Base-by-base conservation (phyloP, 2,329 filamentous ascomycete genomes). In the Trichoderma brevicompactum region DNA sequence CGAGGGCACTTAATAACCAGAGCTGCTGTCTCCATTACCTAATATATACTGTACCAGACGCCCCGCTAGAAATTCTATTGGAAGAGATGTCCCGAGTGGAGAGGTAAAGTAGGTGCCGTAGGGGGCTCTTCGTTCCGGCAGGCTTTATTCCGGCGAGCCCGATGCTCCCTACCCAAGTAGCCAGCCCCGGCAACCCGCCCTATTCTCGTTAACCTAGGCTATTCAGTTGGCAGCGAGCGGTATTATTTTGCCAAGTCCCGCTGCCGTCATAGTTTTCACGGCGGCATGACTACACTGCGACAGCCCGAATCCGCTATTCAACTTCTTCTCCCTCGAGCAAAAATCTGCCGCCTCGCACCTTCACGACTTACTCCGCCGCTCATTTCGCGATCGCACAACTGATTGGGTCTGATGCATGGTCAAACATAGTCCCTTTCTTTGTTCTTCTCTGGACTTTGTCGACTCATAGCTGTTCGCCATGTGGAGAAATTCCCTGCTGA, bases 351-450 rank as follows among this genome's bases (percentile, higher is more conserved):
- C 43, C n/a, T 49, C 61, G 5, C 50, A 44, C 7, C 52, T 9
- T 63, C 62, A 44, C 63, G 80, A 82, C 80, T 80, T 80, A 81
- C 79, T 82, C 80, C 78, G 79, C 80, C 79, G 72, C 77, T 82
- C 80, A 71, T 82, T 81, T 70, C 68, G 68, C 69, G 71, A 73
- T 76, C 72, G 38, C 36, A 34, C 48, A 72, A 71, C 69, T 70
- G 70, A 69, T 70, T 72, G 70, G 70, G 74, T 62, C 64, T 65
- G 64, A 61, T 61, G 73, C 44, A 48, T 65, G 32, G 41, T 50
- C 70, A 77, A 32, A 48, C 12, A 48, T 76, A 75, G 70, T 71
- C 74, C 67, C 67, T 66, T 67, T 62, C 28, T 36, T 56, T 53
- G 65, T 44, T 65, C 62, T 58, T 50, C 34, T 36, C 49, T 65